Evolutionary conservation across 345 rosid genomes (phyloP).

Genomic region (Geranium rotundifolium): DNA sequence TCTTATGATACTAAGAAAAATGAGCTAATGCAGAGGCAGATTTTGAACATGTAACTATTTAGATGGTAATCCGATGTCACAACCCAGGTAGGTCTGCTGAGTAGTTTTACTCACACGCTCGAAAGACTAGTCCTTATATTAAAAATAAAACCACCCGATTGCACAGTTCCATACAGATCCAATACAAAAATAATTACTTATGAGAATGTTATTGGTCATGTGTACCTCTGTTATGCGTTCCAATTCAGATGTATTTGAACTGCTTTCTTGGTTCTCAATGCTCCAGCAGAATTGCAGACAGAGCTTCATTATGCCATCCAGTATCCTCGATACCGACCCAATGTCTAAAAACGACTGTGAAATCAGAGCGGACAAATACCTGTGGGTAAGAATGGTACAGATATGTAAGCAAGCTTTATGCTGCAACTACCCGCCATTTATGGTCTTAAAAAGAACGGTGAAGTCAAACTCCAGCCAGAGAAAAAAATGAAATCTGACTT

Average conservation of each 20-base stretch:
- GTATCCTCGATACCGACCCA: slow-evolving; percentile 89
- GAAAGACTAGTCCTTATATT: no score
- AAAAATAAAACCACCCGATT: no score
- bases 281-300: slow-evolving; percentile 98
- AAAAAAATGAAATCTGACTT: no score
- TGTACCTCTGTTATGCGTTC: slow-evolving; percentile 77
- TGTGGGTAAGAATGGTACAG: slow-evolving; percentile 17
- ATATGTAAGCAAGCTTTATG: slow-evolving; percentile 9
- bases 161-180: no score
- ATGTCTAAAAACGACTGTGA: slow-evolving; percentile 96
- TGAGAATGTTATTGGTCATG: no score
- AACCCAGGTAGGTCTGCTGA: no score
- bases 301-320: slow-evolving; percentile 90
- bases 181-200: slow-evolving; percentile 2
- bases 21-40: no score
- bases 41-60: no score
- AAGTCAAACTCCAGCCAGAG: not conserved
- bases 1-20: no score
- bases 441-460: no score
- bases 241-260: slow-evolving; percentile 59
- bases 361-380: slow-evolving; percentile 90
- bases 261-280: slow-evolving; percentile 82
- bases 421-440: not conserved
- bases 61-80: no score
- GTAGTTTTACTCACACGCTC: no score